phyloP scores from a whole-genome alignment of 148 eudicot genomes.

The Salicornia ramosissima region DNA sequence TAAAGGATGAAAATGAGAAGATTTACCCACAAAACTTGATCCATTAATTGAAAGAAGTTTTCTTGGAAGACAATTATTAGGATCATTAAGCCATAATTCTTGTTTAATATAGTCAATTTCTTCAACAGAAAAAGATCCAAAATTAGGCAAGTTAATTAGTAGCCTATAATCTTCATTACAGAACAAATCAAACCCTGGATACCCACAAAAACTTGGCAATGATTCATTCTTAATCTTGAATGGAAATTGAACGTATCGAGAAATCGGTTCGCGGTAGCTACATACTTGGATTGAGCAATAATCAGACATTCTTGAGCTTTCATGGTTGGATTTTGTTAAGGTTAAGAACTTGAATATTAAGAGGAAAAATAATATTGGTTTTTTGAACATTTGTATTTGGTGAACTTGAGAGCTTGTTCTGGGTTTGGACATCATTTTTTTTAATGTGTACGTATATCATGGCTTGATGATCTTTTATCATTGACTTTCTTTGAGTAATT shows the following conservation, averaged over 20 bases:
- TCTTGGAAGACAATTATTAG: constrained; percentile 27
- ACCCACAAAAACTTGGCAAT: constrained; percentile 22
- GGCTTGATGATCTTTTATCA: neutral
- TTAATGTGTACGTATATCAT: neutral
- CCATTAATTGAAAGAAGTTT: constrained; percentile 22
- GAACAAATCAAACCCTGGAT: constrained; percentile 27
- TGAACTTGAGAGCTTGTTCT: neutral
- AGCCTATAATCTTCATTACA: constrained; percentile 16
- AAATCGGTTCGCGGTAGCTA: constrained; percentile 6
- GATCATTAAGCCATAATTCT: constrained; percentile 29
- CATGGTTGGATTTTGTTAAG: neutral
- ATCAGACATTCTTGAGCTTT: neutral
- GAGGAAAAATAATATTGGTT: neutral
- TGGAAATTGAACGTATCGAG: constrained; percentile 22
- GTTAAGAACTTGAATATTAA: neutral
- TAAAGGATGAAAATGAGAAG: constrained; percentile 16
- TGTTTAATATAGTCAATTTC: constrained; percentile 27
- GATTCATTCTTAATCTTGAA: constrained; percentile 11
- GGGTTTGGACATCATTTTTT: neutral
- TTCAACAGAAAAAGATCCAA: constrained; percentile 20
- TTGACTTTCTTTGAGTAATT: constrained; percentile 14
- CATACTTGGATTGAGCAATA: constrained; percentile 17
- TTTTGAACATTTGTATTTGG: constrained; percentile 13
- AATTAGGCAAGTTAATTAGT: constrained; percentile 9
- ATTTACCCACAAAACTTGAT: neutral